A percentile compares a stretch with the other conserved stretches of the same genome.
Evolutionary conservation across 192 early-diverging fungal species (phyloP).

Genomic region (Entophlyctis helioformis): DNA sequence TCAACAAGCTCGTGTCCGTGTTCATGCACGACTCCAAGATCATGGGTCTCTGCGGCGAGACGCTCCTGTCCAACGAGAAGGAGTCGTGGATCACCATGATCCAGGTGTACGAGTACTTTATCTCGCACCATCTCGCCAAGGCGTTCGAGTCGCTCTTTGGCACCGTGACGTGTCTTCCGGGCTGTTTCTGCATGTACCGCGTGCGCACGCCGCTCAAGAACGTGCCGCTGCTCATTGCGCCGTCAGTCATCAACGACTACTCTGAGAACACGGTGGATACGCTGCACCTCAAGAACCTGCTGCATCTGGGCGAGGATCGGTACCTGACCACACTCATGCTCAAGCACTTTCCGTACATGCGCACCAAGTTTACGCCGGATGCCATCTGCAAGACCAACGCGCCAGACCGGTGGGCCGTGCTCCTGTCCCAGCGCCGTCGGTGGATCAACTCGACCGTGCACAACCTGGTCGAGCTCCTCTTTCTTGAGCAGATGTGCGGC

Average conservation of each 20-base stretch:
- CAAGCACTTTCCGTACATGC: slow-evolving; percentile 96
- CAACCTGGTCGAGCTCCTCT: slow-evolving; percentile 89
- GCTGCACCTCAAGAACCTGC: slow-evolving; percentile 96
- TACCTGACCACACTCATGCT: slow-evolving; percentile 72
- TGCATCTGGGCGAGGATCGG: slow-evolving; percentile 97
- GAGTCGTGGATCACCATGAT: slow-evolving; percentile 92
- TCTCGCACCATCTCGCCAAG: slow-evolving; percentile 97
- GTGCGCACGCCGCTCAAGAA: slow-evolving; percentile 82
- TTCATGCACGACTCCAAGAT: slow-evolving; percentile 49
- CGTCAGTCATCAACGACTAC: slow-evolving; percentile 86
- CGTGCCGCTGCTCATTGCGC: slow-evolving; percentile 79
- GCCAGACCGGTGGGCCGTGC: slow-evolving; percentile 83
- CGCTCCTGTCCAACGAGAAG: slow-evolving; percentile 80
- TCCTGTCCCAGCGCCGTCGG: slow-evolving; percentile 95
- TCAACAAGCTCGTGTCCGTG: slow-evolving; percentile 41
- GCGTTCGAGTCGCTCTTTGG: slow-evolving; percentile 98
- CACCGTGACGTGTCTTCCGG: slow-evolving; percentile 96
- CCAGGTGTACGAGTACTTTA: slow-evolving; percentile 96
- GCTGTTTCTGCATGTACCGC: slow-evolving; percentile 98
- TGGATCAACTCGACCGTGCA: slow-evolving; percentile 99
- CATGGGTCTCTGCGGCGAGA: slow-evolving; percentile 85
- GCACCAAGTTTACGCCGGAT: slow-evolving; percentile 84
- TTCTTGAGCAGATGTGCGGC: slow-evolving; percentile 90
- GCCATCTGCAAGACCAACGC: slow-evolving; percentile 89
- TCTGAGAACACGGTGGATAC: slow-evolving; percentile 90